phyloP scores from a whole-genome alignment of 306 rosid species.

The Gleditsia sinensis region DNA sequence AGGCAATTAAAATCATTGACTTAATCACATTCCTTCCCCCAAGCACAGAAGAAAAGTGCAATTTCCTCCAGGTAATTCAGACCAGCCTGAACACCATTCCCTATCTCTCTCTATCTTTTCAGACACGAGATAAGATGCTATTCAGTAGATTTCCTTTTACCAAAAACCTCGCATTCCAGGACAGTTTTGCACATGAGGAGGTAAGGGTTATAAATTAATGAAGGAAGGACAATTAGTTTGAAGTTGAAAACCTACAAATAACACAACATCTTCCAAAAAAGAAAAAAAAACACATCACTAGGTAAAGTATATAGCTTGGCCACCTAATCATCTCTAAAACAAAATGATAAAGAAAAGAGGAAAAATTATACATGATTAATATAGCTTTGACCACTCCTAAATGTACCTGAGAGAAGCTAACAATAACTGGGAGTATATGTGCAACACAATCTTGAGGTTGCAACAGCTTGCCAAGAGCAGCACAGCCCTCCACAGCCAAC shows the following conservation, averaged over 20 bases:
- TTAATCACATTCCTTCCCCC: not conserved
- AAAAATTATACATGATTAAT: not conserved
- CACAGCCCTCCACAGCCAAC: constrained; percentile 97
- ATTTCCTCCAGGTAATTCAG: not conserved
- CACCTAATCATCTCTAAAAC: not conserved
- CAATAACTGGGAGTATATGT: constrained; percentile 93
- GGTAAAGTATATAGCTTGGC: constrained; percentile 9
- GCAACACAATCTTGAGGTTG: constrained; percentile 95
- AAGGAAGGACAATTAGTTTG: not conserved
- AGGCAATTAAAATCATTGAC: not conserved
- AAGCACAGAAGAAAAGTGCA: not conserved
- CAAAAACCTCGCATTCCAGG: not conserved
- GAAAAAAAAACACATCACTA: constrained; percentile 6
- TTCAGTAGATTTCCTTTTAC: not conserved
- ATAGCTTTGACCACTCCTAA: constrained; percentile 14
- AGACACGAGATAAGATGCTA: not conserved
- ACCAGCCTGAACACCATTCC: not conserved
- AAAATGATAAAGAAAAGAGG: not conserved
- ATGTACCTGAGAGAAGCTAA: constrained; percentile 93
- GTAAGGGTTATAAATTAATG: not conserved
- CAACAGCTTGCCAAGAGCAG: constrained; percentile 91
- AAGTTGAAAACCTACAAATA: not conserved
- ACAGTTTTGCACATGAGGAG: not conserved
- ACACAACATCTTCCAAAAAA: not conserved
- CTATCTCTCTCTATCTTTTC: no score